These are phyloP conservation scores for Agastache rugosa DNA, from an alignment of 257 asterid species.

Conservation along the genomic window DNA sequence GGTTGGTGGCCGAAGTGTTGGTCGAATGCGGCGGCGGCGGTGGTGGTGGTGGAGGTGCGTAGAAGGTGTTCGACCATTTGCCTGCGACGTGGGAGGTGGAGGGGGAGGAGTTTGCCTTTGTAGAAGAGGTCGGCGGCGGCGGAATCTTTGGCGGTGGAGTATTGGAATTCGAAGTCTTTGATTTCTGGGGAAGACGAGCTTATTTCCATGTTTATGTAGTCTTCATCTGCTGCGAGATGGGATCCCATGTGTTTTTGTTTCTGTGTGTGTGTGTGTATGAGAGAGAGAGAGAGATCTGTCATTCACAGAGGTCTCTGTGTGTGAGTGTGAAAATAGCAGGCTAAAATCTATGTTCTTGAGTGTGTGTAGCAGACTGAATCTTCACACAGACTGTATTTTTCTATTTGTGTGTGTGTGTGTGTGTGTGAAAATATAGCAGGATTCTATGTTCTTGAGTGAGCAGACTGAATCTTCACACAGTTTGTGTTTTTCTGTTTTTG, in stretches of 20 bases:
- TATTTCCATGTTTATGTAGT: constrained; percentile 54
- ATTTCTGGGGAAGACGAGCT: constrained; percentile 39
- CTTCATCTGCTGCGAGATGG: constrained; percentile 48
- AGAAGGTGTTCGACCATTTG: constrained; percentile 54
- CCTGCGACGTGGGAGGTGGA: constrained; percentile 57
- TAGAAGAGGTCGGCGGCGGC: constrained; percentile 81
- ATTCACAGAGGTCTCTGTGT: too few species aligned
- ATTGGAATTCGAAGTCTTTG: constrained; percentile 74
- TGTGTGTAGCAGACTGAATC: not conserved
- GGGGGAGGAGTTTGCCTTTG: constrained; percentile 85
- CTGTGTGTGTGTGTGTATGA: constrained; percentile 19
- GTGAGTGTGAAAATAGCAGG: constrained; percentile 24
- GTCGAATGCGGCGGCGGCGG: not conserved
- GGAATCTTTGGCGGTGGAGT: constrained; percentile 42
- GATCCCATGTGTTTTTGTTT: constrained; percentile 48
- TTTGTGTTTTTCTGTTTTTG: too few species aligned
- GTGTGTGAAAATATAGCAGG: not conserved
- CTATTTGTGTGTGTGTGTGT: not conserved
- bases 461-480: too few species aligned
- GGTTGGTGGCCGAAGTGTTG: constrained; percentile 28
- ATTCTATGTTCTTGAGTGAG: not conserved
- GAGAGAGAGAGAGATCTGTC: not conserved
- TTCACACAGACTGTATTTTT: not conserved
- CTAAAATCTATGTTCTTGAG: constrained; percentile 1
- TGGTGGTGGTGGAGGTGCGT: constrained; percentile 6